phyloP scores from a whole-genome alignment of 192 early-diverging fungal species.

The Diversispora epigaea region DNA sequence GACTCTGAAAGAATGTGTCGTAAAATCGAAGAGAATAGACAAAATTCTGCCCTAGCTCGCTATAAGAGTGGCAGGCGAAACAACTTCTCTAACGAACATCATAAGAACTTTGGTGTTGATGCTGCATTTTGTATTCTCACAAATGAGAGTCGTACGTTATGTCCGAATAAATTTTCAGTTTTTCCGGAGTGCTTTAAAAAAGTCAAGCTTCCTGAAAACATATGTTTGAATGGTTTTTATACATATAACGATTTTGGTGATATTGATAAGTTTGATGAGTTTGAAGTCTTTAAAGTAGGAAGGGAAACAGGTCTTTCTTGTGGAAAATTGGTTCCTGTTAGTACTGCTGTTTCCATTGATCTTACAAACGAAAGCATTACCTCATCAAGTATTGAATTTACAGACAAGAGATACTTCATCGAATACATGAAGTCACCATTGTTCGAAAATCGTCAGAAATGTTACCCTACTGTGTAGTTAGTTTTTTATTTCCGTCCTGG shows the following conservation, averaged over 20 bases:
- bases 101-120: slow-evolving; percentile 10
- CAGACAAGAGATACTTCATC: neutral
- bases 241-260: neutral
- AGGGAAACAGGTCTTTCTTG: neutral
- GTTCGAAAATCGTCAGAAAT: slow-evolving; percentile 3
- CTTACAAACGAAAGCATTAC: slow-evolving; percentile 1
- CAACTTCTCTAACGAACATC: slow-evolving; percentile 6
- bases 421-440: slow-evolving; percentile 18
- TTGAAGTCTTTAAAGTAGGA: slow-evolving; percentile 22
- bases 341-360: slow-evolving; percentile 1
- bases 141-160: neutral
- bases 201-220: slow-evolving; percentile 2
- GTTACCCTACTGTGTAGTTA: slow-evolving; percentile 13
- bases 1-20: too few relatives aligned
- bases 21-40: neutral
- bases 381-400: neutral
- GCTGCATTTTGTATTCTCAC: slow-evolving; percentile 16
- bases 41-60: neutral
- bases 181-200: neutral
- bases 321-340: slow-evolving; percentile 10
- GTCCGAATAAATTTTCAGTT: neutral
- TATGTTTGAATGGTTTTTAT: slow-evolving; percentile 9
- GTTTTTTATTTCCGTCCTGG: neutral
- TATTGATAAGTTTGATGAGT: too few relatives aligned
- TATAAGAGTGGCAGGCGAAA: neutral